These are phyloP conservation scores for Cercophora newfieldiana DNA, from an alignment of 495 filamentous ascomycete species.

Conservation along the genomic window DNA sequence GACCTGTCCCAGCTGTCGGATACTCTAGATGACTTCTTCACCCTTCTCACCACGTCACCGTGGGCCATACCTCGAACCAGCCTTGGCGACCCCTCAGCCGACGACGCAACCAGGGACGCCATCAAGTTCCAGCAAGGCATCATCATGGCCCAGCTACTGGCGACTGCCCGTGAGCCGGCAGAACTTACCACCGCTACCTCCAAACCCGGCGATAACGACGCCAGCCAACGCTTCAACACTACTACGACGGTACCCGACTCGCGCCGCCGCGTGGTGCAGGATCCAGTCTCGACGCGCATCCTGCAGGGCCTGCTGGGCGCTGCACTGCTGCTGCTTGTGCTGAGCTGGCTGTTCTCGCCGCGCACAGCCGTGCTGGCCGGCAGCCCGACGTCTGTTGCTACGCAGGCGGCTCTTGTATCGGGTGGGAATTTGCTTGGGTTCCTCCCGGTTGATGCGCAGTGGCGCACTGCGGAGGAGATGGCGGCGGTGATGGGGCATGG, in stretches of 20 bases:
- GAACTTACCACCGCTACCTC: not conserved
- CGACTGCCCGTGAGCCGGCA: too few species aligned
- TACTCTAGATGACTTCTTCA: not conserved
- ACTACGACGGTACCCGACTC: constrained; percentile 1
- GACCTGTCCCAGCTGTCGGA: too few species aligned
- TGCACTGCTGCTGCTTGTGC: not conserved
- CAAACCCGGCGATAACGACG: not conserved
- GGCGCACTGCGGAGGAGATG: not conserved
- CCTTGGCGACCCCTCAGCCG: too few species aligned
- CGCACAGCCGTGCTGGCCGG: constrained; percentile 10
- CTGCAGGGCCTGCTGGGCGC: constrained; percentile 16
- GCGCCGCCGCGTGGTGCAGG: constrained; percentile 18
- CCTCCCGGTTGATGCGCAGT: not conserved
- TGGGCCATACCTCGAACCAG: too few species aligned
- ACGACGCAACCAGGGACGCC: too few species aligned
- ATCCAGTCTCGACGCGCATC: constrained; percentile 21
- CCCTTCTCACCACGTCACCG: not conserved
- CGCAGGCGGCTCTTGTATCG: constrained; percentile 5
- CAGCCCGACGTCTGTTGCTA: constrained; percentile 13
- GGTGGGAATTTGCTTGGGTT: constrained; percentile 9
- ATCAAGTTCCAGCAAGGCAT: too few species aligned
- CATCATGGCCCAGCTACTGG: too few species aligned
- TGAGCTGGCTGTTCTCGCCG: constrained; percentile 9
- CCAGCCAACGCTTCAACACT: not conserved
- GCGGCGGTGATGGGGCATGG: not conserved